Percentiles rank a stretch among this genome's conserved stretches.
Conservation (phyloP, 1,139 yeast species). For the Debaryomyces singareniensis region DNA sequence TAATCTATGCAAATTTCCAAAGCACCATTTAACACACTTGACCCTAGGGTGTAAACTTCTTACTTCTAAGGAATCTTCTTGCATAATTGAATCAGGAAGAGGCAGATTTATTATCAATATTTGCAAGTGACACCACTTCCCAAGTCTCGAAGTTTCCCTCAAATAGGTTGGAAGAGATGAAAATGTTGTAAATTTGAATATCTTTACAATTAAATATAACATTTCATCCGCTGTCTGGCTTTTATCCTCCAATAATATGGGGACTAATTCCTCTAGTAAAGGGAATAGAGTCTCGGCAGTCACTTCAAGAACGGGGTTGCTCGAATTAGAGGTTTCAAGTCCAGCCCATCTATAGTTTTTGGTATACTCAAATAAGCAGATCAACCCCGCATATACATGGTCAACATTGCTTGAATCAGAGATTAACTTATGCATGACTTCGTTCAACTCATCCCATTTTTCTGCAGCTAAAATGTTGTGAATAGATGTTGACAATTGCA, state of each 20-base stretch:
- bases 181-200: conserved; percentile 57
- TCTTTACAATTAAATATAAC: conserved; percentile 55
- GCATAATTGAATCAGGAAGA: conserved; percentile 28
- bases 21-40: conserved; percentile 68
- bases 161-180: conserved; percentile 55
- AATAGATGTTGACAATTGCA: conserved; percentile 40
- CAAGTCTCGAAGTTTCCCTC: conserved; percentile 43
- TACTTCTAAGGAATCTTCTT: conserved; percentile 29
- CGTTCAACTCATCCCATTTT: conserved; percentile 41
- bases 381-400: conserved; percentile 52
- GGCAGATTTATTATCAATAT: conserved; percentile 44
- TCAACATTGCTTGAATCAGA: conserved; percentile 39
- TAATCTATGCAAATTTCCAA: conserved; percentile 59
- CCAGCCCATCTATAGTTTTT: conserved; percentile 54
- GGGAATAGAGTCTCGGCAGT: conserved; percentile 50
- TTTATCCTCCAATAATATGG: conserved; percentile 24
- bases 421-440: conserved; percentile 17
- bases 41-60: conserved; percentile 42
- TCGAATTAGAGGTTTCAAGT: conserved; percentile 34
- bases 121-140: conserved; percentile 61
- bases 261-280: conserved; percentile 43
- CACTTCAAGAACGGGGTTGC: conserved; percentile 41
- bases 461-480: conserved; percentile 36
- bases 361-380: conserved; percentile 50
- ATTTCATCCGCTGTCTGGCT: conserved; percentile 43